Percentiles rank a stretch among this genome's conserved stretches.
phyloP scores from a whole-genome alignment of 2,329 filamentous ascomycete species.

The Meredithiella fracta region DNA sequence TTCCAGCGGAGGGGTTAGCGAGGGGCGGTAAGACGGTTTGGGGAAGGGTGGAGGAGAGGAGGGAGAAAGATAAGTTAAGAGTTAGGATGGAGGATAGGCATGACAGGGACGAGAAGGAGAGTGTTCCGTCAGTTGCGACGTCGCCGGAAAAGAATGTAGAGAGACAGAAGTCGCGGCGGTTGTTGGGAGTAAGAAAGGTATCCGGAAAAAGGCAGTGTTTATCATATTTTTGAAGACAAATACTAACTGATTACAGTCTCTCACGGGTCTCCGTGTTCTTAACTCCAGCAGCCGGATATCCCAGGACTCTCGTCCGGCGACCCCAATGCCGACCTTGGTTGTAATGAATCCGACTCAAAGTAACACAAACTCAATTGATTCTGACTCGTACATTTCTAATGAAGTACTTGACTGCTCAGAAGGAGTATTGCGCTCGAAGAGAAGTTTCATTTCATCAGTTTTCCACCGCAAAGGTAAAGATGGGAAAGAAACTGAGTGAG shows the following conservation, averaged over 20 bases:
- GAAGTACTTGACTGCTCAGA: neutral
- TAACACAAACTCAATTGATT: neutral
- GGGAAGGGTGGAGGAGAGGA: slow-evolving; percentile 47
- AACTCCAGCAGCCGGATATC: neutral
- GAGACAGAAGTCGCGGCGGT: neutral
- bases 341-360: neutral
- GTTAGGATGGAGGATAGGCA: slow-evolving; percentile 20
- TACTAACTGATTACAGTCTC: neutral
- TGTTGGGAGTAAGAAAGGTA: neutral
- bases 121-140: neutral
- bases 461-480: slow-evolving; percentile 19
- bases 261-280: neutral
- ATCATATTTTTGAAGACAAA: neutral
- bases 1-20: slow-evolving; percentile 56
- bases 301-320: neutral
- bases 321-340: neutral
- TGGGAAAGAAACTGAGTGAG: neutral
- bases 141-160: neutral
- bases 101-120: neutral
- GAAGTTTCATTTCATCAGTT: slow-evolving; percentile 31
- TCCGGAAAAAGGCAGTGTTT: neutral
- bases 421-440: slow-evolving; percentile 23
- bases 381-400: neutral
- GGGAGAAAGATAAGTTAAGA: slow-evolving; percentile 11
- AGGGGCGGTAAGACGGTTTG: slow-evolving; percentile 53